Conservation (phyloP, 768 basidiomycete species). For the Russula griseocarnosa region DNA sequence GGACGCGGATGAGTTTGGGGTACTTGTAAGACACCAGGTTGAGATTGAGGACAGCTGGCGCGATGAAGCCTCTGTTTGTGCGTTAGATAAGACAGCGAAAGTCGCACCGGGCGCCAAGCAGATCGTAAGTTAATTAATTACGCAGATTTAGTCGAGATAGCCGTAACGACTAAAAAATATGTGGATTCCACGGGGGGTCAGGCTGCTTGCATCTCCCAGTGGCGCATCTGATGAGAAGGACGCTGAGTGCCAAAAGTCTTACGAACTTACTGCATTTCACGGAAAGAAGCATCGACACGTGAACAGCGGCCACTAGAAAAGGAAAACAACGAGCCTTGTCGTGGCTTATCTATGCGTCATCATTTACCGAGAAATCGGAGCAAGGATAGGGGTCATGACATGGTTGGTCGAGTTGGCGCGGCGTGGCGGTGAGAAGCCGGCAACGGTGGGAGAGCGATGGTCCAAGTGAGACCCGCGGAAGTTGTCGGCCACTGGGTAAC, state of each 20-base stretch:
- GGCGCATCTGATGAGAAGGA: slow-evolving; percentile 16
- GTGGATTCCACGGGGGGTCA: not conserved
- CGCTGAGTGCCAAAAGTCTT: not conserved
- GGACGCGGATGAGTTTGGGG: not conserved
- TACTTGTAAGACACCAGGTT: not conserved
- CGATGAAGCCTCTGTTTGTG: not conserved
- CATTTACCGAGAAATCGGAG: not conserved
- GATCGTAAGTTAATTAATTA: not conserved
- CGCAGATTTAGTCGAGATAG: not conserved
- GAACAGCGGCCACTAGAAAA: not conserved
- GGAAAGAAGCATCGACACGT: slow-evolving; percentile 1
- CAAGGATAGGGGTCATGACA: not conserved
- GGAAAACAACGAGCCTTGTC: not conserved
- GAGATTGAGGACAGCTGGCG: not conserved
- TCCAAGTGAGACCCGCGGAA: not conserved
- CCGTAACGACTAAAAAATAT: not conserved
- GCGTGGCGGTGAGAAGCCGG: not conserved
- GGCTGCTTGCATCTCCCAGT: not conserved
- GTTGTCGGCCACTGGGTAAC: not conserved
- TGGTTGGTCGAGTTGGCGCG: not conserved
- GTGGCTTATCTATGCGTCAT: slow-evolving; percentile 5
- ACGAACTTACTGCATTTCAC: not conserved
- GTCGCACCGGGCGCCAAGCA: not conserved
- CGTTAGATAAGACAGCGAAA: not conserved
- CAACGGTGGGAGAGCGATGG: not conserved